A percentile compares a stretch with the other conserved stretches of the same genome.
Evolutionary conservation across 225 moss, liverwort and hornwort genomes (phyloP).

Genomic region (Ulota crispa): DNA sequence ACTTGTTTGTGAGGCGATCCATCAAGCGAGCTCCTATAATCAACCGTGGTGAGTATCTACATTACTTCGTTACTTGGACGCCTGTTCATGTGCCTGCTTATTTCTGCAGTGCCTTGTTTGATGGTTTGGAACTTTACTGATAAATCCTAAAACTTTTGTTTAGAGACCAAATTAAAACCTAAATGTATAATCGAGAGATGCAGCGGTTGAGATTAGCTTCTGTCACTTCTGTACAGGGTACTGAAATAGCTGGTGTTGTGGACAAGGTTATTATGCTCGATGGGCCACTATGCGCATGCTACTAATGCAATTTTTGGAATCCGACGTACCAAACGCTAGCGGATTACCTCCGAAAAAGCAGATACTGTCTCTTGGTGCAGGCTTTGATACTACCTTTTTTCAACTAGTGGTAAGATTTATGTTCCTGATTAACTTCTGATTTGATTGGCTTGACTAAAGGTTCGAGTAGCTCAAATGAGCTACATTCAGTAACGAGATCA

Average conservation of each 20-base stretch:
- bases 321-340: constrained; percentile 23
- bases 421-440: background rate
- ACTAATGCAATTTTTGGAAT: constrained; percentile 65
- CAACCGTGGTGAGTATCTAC: constrained; percentile 66
- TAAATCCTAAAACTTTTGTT: background rate
- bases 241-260: constrained; percentile 49
- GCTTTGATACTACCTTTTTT: constrained; percentile 88
- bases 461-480: background rate
- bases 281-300: constrained; percentile 84
- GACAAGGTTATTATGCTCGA: constrained; percentile 85
- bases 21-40: constrained; percentile 84
- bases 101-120: background rate
- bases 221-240: constrained; percentile 27
- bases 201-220: background rate
- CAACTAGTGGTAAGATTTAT: constrained; percentile 64
- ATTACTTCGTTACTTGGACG: background rate
- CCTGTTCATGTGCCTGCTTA: background rate
- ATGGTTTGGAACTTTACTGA: background rate
- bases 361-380: constrained; percentile 84
- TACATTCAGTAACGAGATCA: background rate
- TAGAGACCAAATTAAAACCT: background rate
- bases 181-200: background rate
- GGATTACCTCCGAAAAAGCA: constrained; percentile 48
- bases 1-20: constrained; percentile 76
- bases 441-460: background rate